Evolutionary conservation across 2,329 filamentous ascomycete species (phyloP), one percentile per base, ranked within the genome.

Genomic region (Pseudocercospora crystallina): DNA sequence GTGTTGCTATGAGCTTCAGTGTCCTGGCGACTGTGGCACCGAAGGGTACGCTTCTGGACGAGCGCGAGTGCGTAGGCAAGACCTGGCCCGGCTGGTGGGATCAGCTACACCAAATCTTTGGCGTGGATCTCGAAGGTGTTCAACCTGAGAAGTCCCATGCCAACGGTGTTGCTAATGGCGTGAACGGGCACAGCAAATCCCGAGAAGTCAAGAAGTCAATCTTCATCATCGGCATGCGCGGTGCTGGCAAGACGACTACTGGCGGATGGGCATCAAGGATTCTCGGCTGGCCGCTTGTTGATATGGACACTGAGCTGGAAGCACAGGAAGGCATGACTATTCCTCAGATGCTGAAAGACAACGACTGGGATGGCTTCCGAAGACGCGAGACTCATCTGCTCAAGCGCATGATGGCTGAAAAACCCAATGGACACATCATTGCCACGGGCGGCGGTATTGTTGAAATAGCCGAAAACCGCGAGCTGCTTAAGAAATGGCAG

Each of bases 51-150:
- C 73, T 95, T 12, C 84, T 99, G 44, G 80, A 89, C 2, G 94
- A 99, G 69, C 87, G 90, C 53, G 90, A 96, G 64, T 99, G 94
- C 68, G 89, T 90, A 2, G 91, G 88, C 35, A 99, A 99, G 78
- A 99, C 94, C 2, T 99, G 94, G 94, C 94, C 94, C 0, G 94
- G 92, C 8, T 99, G 94, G 90, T 99, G 94, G 94, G 94, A 99
- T 70, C 83, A 85, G 13, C 73, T 97, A 49, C 85, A 85, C 15
- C 83, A 87, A 60, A 81, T 83, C 11, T 99, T 96, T 75, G 79
- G 84, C 31, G 87, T 88, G 26, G 73, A 79, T 26, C 75, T 97
- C n/a, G 81, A 85, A 53, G 94, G 94, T 10, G 81, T 85, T 32
- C 90, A 95, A 61, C 58, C 66, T n/a, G 49, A 54, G 11, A 30